Conservation (phyloP, 768 basidiomycete species). For the Paxillus involutus region DNA sequence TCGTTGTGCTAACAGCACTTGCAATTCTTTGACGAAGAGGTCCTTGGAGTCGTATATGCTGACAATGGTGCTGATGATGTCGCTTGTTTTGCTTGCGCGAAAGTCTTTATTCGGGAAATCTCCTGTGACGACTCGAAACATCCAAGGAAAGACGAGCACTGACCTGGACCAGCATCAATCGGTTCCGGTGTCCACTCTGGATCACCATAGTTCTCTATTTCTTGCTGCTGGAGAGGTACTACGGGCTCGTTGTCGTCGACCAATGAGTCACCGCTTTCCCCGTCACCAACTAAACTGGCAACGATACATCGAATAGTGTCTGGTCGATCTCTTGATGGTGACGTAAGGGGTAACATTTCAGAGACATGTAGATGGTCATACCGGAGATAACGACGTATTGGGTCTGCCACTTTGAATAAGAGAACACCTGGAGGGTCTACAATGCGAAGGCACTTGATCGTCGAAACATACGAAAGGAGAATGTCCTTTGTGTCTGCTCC, state of each 20-base stretch:
- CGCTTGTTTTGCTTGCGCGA: slow-evolving; percentile 85
- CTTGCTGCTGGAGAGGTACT: slow-evolving; percentile 69
- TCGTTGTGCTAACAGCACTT: slow-evolving; percentile 86
- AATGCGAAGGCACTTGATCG: slow-evolving; percentile 86
- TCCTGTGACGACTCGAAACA: not conserved
- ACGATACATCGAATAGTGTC: slow-evolving; percentile 97
- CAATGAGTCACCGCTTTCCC: slow-evolving; percentile 76
- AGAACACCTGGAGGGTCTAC: slow-evolving; percentile 93
- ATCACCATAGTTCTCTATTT: slow-evolving; percentile 86
- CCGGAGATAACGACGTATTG: slow-evolving; percentile 88
- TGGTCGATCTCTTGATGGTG: slow-evolving; percentile 62
- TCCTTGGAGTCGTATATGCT: slow-evolving; percentile 98
- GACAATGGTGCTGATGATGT: slow-evolving; percentile 94
- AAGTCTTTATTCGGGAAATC: slow-evolving; percentile 58
- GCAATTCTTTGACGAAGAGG: slow-evolving; percentile 93
- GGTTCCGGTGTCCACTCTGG: slow-evolving; percentile 96
- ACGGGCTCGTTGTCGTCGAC: slow-evolving; percentile 84
- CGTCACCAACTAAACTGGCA: slow-evolving; percentile 84
- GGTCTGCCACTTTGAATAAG: slow-evolving; percentile 90
- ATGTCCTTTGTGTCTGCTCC: slow-evolving; percentile 95
- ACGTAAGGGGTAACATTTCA: not conserved
- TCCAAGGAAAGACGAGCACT: slow-evolving; percentile 11
- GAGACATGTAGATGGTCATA: slow-evolving; percentile 26
- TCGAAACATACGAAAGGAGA: slow-evolving; percentile 85
- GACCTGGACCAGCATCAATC: slow-evolving; percentile 93